Base-by-base conservation (phyloP, 805 yeast species). In the Candida tallmaniae region DNA sequence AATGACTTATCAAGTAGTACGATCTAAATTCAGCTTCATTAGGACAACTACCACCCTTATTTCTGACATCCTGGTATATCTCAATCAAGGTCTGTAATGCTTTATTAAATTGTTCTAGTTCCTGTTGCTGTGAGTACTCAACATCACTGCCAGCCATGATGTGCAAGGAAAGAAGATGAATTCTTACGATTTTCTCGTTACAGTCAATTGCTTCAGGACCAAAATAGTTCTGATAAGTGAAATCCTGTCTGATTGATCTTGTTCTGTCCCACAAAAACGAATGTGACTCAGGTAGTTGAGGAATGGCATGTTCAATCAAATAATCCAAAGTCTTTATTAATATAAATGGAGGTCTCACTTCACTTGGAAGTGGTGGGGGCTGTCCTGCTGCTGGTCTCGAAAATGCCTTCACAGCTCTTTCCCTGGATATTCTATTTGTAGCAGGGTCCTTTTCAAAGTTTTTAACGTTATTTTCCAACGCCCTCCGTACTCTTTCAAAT, bases 351-450 rank as follows among this genome's bases (percentile, higher is more conserved):
- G 98, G 96, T 41, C 99, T 70, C 3, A 93, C 99, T 55, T 93
- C 98, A 1, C 97, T 87, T 0, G 98, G 99, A 38, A 93, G 64
- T 3, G 97, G 95, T 2, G 97, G 97, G 1, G 96, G 95, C 47
- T 93, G 96, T 5, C 97, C 98, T 0, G 97, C 97, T 12, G 95
- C 96, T 0, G 99, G 97, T 47, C 99, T 70, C 15, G 95, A 83
- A 53, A 93, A 93, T 2, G 96, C 94, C 58, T 93, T 93, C 5
- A 93, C 74, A 0, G 97, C 96, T 29, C 68, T 63, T 0, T 51
- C 50, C 19, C 74, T 55, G 0, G 85, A 70, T 5, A 87, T 81
- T 41, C 63, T 70, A 3, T 76, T 68, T 0, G 62, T 62, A 1
- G 40, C 39, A 2, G 79, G 74, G 40, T 82, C 87, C 43, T 70